A percentile compares a stretch with the other conserved stretches of the same genome.
These are phyloP conservation scores for Nicotiana benthamiana DNA, from an alignment of 257 asterid species.

Conservation along the genomic window DNA sequence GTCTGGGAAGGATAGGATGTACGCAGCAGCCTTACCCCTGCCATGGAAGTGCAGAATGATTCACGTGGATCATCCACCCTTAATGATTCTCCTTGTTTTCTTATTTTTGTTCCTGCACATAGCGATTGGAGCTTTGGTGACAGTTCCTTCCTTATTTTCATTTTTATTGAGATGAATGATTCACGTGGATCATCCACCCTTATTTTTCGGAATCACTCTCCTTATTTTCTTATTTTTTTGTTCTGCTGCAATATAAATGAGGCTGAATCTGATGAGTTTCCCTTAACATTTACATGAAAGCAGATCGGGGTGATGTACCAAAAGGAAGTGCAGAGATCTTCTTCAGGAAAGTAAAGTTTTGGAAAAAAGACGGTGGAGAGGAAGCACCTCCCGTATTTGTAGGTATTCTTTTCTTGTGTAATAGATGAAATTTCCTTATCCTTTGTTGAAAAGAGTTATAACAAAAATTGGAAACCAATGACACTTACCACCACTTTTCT, in stretches of 20 bases:
- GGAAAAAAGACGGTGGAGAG: slow-evolving; percentile 96
- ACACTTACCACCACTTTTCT: not conserved
- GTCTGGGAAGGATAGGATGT: too few relatives aligned
- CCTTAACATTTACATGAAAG: slow-evolving; percentile 1
- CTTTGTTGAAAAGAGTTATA: not conserved
- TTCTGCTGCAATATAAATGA: not conserved
- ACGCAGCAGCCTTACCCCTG: too few relatives aligned
- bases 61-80: not conserved
- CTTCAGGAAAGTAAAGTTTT: slow-evolving; percentile 97
- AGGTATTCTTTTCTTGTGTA: slow-evolving; percentile 43
- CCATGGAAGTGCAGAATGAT: too few relatives aligned
- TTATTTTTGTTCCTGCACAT: not conserved
- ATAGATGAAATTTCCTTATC: not conserved
- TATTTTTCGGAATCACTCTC: not conserved
- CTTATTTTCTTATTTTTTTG: not conserved
- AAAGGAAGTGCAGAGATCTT: slow-evolving; percentile 98
- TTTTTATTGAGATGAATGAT: not conserved
- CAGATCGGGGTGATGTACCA: slow-evolving; percentile 92
- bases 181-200: not conserved
- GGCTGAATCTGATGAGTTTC: slow-evolving; percentile 3
- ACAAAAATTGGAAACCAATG: not conserved
- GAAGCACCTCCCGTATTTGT: slow-evolving; percentile 99
- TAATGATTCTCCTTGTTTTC: not conserved
- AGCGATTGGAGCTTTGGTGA: not conserved
- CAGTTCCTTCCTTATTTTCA: not conserved